These are phyloP conservation scores for Hydrangea macrophylla DNA, from an alignment of 148 eudicot genomes.

Conservation along the genomic window DNA sequence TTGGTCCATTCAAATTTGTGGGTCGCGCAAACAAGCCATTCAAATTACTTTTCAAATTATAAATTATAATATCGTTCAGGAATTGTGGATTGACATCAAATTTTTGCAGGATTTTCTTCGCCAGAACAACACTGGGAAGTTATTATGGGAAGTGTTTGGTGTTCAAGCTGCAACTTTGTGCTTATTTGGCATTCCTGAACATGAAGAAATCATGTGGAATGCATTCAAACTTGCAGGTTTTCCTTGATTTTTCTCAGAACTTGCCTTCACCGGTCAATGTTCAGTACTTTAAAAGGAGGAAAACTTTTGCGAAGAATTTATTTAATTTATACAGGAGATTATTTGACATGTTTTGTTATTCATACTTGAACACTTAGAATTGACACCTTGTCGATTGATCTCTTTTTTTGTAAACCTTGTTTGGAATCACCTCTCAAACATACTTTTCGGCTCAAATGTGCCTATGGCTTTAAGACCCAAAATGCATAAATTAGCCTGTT, in stretches of 20 bases:
- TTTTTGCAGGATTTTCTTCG: conserved; percentile 77
- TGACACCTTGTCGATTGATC: not conserved
- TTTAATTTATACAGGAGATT: not conserved
- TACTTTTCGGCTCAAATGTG: too few species aligned
- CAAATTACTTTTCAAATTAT: too few species aligned
- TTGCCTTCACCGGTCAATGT: not conserved
- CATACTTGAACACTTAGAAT: not conserved
- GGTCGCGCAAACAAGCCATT: too few species aligned
- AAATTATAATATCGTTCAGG: not conserved
- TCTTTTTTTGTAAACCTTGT: too few species aligned
- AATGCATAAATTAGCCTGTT: too few species aligned
- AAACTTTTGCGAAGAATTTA: not conserved
- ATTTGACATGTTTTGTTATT: not conserved
- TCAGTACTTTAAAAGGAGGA: not conserved
- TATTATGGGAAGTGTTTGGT: conserved; percentile 96
- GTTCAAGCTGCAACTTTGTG: conserved; percentile 82
- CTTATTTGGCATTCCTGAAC: conserved; percentile 82
- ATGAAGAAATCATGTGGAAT: conserved; percentile 95
- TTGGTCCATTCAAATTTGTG: too few species aligned
- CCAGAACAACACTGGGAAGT: conserved; percentile 96
- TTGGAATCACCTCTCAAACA: too few species aligned
- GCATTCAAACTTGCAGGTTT: conserved; percentile 68
- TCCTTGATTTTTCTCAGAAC: not conserved
- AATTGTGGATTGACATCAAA: not conserved
- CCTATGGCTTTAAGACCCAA: too few species aligned